Percentiles rank a stretch among this genome's conserved stretches.
Evolutionary conservation across 2,329 filamentous ascomycete genomes (phyloP).

Genomic region (Fusarium sp.): DNA sequence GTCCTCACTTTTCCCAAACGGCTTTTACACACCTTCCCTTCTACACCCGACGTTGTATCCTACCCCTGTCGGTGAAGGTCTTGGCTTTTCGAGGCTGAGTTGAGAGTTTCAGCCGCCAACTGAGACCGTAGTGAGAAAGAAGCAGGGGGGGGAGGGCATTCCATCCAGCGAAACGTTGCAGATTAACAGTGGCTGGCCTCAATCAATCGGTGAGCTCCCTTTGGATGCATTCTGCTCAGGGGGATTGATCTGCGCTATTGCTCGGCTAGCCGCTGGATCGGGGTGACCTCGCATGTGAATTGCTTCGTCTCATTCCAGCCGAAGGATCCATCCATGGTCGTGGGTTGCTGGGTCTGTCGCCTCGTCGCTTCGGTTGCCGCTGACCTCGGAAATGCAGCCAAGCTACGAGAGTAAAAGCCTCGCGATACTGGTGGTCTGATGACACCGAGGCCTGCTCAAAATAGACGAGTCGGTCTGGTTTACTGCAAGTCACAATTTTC

Average conservation of each 20-base stretch:
- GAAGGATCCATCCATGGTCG: background rate
- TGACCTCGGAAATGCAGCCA: background rate
- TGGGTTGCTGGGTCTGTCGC: background rate
- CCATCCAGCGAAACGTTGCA: constrained; percentile 24
- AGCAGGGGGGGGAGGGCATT: constrained; percentile 17
- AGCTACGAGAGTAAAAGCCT: background rate
- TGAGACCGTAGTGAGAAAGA: constrained; percentile 18
- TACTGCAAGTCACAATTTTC: background rate
- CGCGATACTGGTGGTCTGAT: background rate
- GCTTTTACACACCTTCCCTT: constrained; percentile 14
- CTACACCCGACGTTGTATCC: constrained; percentile 7
- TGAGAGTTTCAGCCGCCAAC: constrained; percentile 22
- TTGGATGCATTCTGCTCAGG: background rate
- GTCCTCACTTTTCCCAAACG: background rate
- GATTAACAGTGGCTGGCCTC: constrained; percentile 15
- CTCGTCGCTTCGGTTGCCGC: background rate
- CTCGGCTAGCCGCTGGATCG: background rate
- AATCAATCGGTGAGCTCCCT: background rate
- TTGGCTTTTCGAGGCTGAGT: constrained; percentile 33
- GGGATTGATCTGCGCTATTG: background rate
- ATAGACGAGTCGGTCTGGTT: background rate
- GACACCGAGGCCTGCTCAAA: background rate
- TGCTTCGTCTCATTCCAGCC: background rate
- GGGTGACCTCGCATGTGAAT: background rate
- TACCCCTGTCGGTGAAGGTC: constrained; percentile 13